Evolutionary conservation across 306 rosid species (phyloP).

Genomic region (Rosa lucieae): DNA sequence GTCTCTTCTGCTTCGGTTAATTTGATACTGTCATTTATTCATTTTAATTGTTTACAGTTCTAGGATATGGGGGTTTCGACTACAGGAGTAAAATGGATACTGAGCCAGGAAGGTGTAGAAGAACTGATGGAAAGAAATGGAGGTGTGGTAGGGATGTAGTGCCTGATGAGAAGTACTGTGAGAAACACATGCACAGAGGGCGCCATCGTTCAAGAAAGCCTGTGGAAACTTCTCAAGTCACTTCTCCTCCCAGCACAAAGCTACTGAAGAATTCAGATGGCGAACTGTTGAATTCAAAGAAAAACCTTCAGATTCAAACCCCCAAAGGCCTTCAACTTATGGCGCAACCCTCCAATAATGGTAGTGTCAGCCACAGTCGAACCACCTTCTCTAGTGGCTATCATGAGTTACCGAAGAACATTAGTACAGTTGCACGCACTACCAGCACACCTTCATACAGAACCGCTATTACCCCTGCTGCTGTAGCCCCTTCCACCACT

Average conservation of each 20-base stretch:
- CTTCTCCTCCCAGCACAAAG: constrained; percentile 37
- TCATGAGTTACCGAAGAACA: constrained; percentile 26
- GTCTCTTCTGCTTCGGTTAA: constrained; percentile 2
- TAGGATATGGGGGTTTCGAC: constrained; percentile 43
- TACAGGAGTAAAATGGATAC: constrained; percentile 44
- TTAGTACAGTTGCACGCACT: constrained; percentile 19
- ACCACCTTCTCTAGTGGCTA: constrained; percentile 20
- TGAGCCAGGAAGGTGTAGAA: constrained; percentile 78
- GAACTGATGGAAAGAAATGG: constrained; percentile 98
- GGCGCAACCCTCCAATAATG: constrained; percentile 21
- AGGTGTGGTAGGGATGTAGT: constrained; percentile 56
- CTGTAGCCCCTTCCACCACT: constrained; percentile 8
- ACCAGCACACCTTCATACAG: background rate
- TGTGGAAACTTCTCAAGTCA: constrained; percentile 65
- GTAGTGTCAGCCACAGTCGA: constrained; percentile 19
- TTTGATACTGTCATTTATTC: constrained; percentile 18
- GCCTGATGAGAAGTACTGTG: constrained; percentile 69
- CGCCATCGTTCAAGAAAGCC: constrained; percentile 98
- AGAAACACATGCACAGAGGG: constrained; percentile 84
- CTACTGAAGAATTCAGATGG: constrained; percentile 26
- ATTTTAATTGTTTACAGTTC: constrained; percentile 36
- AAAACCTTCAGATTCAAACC: constrained; percentile 21
- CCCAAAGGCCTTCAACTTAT: constrained; percentile 33
- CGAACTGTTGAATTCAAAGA: constrained; percentile 24
- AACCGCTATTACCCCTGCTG: constrained; percentile 10